Percentiles rank a stretch among this genome's conserved stretches.
Evolutionary conservation across 805 yeast genomes (phyloP).

Genomic region (Starmerella etchellsii): DNA sequence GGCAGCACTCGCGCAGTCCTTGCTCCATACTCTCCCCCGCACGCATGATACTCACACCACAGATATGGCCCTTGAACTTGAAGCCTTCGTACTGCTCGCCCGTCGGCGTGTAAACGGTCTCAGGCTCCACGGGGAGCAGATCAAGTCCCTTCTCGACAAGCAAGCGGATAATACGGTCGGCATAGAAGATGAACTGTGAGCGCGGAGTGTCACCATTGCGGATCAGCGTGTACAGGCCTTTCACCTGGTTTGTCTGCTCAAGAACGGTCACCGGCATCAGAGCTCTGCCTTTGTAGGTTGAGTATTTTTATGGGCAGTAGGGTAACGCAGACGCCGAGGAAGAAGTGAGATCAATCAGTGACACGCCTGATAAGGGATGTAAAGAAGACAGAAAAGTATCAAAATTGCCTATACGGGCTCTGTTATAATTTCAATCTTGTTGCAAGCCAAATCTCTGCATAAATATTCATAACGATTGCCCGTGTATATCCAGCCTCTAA

Average conservation of each 20-base stretch:
- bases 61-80: slow-evolving; percentile 76
- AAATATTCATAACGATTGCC: no score
- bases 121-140: slow-evolving; percentile 73
- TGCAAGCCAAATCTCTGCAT: no score
- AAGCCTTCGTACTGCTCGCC: slow-evolving; percentile 63
- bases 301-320: no score
- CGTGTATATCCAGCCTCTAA: no score
- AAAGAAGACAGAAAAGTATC: no score
- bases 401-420: no score
- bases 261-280: slow-evolving; percentile 32
- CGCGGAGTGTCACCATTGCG: slow-evolving; percentile 70
- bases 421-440: no score
- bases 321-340: no score
- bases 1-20: slow-evolving; percentile 92
- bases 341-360: no score
- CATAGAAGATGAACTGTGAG: slow-evolving; percentile 87
- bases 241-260: slow-evolving; percentile 80
- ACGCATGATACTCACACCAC: slow-evolving; percentile 95
- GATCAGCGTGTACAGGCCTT: slow-evolving; percentile 78
- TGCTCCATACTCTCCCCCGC: slow-evolving; percentile 99
- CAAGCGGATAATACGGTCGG: slow-evolving; percentile 86
- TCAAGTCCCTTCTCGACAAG: slow-evolving; percentile 93
- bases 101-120: slow-evolving; percentile 62
- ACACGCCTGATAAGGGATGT: no score
- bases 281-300: no score